Percentiles rank a stretch among this genome's conserved stretches.
These are phyloP conservation scores for Dryas alaskensis DNA, from an alignment of 306 rosid genomes.

Conservation along the genomic window DNA sequence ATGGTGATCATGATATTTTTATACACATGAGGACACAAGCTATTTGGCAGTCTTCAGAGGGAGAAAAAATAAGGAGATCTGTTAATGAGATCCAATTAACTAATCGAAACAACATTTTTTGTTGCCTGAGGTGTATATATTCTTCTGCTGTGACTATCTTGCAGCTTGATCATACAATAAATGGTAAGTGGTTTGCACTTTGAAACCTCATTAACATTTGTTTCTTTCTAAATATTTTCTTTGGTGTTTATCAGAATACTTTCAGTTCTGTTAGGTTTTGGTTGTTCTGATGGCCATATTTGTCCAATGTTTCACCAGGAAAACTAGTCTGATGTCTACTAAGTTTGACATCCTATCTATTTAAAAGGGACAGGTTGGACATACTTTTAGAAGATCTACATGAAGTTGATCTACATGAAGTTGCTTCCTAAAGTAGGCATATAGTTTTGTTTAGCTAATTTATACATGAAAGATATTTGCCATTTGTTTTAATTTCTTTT, in stretches of 20 bases:
- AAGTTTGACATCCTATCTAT: not conserved
- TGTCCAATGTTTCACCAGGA: not conserved
- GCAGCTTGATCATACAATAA: conserved; percentile 10
- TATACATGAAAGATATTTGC: not conserved
- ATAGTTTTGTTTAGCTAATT: not conserved
- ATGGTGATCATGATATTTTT: conserved; percentile 14
- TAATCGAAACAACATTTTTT: not conserved
- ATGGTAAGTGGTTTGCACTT: not conserved
- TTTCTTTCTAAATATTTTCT: not conserved
- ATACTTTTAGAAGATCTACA: not conserved
- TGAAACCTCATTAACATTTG: not conserved
- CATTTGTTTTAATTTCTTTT: not conserved
- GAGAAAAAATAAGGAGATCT: not conserved
- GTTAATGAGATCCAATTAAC: conserved; percentile 1
- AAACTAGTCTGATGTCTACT: not conserved
- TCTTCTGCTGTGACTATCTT: not conserved
- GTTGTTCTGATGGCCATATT: not conserved
- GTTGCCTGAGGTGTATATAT: not conserved
- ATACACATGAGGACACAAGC: not conserved
- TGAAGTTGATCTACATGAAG: not conserved
- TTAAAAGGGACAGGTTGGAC: not conserved
- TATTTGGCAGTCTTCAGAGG: not conserved
- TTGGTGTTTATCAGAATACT: not conserved
- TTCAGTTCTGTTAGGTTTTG: not conserved
- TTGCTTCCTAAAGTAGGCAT: not conserved